Conservation (phyloP, 2,329 filamentous ascomycete genomes). For the Geosmithia putterillii region DNA sequence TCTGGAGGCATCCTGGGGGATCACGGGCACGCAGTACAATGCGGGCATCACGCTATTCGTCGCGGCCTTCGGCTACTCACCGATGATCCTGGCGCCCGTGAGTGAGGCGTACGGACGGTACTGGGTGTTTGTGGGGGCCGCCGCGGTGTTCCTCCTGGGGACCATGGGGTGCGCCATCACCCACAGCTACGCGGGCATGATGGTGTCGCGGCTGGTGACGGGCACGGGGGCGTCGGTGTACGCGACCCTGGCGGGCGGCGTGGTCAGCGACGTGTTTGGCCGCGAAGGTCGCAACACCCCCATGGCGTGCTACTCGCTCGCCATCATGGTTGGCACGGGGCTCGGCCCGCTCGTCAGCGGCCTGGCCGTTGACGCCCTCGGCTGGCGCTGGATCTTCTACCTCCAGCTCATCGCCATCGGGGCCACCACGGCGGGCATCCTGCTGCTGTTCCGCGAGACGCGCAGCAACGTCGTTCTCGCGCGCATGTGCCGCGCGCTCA, state of each 20-base stretch:
- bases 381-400: conserved; percentile 59
- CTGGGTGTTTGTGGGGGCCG: conserved; percentile 15
- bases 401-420: conserved; percentile 48
- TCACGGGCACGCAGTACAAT: conserved; percentile 42
- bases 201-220: conserved; percentile 48
- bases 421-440: conserved; percentile 39
- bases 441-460: conserved; percentile 53
- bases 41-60: conserved; percentile 54
- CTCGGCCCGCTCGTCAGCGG: conserved; percentile 48
- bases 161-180: conserved; percentile 47
- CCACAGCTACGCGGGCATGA: conserved; percentile 45
- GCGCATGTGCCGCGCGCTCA: conserved; percentile 44
- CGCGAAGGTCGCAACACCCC: conserved; percentile 52
- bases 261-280: conserved; percentile 55
- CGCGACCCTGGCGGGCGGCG: conserved; percentile 41
- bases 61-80: conserved; percentile 50
- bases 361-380: conserved; percentile 41
- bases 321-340: conserved; percentile 50
- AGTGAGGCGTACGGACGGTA: conserved; percentile 42
- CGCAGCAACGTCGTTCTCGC: conserved; percentile 54
- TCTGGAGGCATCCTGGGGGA: conserved; percentile 41
- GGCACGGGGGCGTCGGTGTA: conserved; percentile 46
- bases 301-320: conserved; percentile 54
- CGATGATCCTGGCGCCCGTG: conserved; percentile 57
- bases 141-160: conserved; percentile 19